Conservation (phyloP, 345 rosid genomes). For the Arabis alpina region DNA sequence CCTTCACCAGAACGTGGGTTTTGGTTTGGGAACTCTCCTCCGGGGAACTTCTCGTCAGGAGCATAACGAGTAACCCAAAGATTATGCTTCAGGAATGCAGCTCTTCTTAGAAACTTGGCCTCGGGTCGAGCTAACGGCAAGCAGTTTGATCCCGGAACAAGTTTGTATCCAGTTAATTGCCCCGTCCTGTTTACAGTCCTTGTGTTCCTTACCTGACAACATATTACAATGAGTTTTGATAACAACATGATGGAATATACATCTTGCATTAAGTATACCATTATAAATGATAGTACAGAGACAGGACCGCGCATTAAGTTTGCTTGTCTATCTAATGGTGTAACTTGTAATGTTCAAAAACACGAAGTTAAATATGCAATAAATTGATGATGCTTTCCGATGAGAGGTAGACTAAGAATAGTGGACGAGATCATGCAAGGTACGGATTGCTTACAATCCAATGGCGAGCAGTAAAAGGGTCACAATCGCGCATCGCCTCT, state of each 20-base stretch:
- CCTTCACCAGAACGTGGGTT: constrained; percentile 93
- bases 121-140: constrained; percentile 84
- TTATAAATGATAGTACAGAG: neutral
- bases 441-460: constrained; percentile 76
- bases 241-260: constrained; percentile 9
- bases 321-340: constrained; percentile 6
- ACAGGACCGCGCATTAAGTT: neutral
- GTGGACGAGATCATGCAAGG: constrained; percentile 24
- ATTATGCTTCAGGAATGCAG: constrained; percentile 82
- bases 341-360: neutral
- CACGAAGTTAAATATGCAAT: neutral
- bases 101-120: constrained; percentile 86
- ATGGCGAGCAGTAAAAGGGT: constrained; percentile 79
- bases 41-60: constrained; percentile 72
- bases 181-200: constrained; percentile 91
- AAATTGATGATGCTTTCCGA: constrained; percentile 18
- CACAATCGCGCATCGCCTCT: constrained; percentile 85
- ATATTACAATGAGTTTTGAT: constrained; percentile 10
- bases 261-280: neutral
- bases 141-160: constrained; percentile 89
- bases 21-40: constrained; percentile 95
- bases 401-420: neutral
- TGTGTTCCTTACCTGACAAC: constrained; percentile 78
- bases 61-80: constrained; percentile 87
- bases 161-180: constrained; percentile 81